Evolutionary conservation across 352 stramenopile genomes (phyloP).

Genomic region (Phytopythium cucurbitacearum): DNA sequence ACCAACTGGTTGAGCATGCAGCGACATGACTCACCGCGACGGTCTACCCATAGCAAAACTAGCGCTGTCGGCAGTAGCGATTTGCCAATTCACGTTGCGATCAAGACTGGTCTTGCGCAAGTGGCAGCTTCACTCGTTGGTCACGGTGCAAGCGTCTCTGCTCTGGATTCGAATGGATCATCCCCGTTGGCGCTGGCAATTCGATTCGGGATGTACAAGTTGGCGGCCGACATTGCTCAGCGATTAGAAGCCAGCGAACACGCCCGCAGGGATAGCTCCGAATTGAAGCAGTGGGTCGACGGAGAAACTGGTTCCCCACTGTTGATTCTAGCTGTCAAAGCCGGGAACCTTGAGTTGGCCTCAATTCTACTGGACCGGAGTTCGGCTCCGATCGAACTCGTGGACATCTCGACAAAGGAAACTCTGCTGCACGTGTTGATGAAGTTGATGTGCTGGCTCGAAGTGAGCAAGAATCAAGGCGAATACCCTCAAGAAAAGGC

Average conservation of each 20-base stretch:
- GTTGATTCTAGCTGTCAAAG: constrained; percentile 41
- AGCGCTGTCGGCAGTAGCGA: constrained; percentile 17
- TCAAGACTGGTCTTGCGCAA: constrained; percentile 44
- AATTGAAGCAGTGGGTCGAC: constrained; percentile 38
- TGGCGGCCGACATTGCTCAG: constrained; percentile 22
- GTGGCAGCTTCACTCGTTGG: constrained; percentile 41
- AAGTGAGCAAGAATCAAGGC: constrained; percentile 11
- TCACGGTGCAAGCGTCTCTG: constrained; percentile 36
- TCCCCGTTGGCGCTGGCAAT: constrained; percentile 47
- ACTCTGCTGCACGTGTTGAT: constrained; percentile 42
- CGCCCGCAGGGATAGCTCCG: neutral
- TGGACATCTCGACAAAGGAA: constrained; percentile 17
- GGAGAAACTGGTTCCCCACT: constrained; percentile 38
- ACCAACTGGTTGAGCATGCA: constrained; percentile 18
- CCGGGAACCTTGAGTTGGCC: constrained; percentile 54
- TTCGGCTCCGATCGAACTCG: constrained; percentile 15
- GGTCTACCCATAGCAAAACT: no score
- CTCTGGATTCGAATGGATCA: constrained; percentile 30
- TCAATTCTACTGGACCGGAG: constrained; percentile 45
- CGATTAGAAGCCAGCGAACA: constrained; percentile 1
- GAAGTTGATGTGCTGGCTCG: constrained; percentile 39
- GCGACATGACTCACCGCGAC: constrained; percentile 1
- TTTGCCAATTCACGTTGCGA: constrained; percentile 48
- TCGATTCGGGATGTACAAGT: constrained; percentile 53
- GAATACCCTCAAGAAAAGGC: constrained; percentile 2